phyloP scores from a whole-genome alignment of 176 grass and related monocot species.

The Echinochloa phyllopogon region DNA sequence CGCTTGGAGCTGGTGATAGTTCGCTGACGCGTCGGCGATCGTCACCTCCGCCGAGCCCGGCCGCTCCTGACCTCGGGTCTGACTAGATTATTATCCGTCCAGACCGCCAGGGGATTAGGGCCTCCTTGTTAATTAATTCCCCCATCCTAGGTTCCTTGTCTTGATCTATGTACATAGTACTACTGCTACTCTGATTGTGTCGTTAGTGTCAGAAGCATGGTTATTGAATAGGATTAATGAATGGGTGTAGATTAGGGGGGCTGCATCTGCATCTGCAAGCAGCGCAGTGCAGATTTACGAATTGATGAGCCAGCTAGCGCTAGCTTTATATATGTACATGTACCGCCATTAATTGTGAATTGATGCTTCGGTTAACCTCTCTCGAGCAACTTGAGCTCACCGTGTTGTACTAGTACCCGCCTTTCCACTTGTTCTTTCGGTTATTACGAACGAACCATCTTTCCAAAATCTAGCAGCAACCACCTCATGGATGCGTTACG shows the following conservation, averaged over 20 bases:
- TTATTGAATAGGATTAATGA: slow-evolving; percentile 41
- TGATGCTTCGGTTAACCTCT: slow-evolving; percentile 20
- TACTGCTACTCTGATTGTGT: slow-evolving; percentile 48
- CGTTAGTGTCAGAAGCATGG: slow-evolving; percentile 22
- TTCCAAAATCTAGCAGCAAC: not conserved
- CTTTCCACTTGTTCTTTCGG: slow-evolving; percentile 3
- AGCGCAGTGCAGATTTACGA: slow-evolving; percentile 2
- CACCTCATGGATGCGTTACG: not conserved
- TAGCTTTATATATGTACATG: slow-evolving; percentile 53
- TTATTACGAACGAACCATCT: not conserved
- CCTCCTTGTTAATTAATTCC: slow-evolving; percentile 50
- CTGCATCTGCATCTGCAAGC: not conserved
- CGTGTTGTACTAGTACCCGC: not conserved
- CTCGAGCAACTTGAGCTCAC: too few relatives aligned
- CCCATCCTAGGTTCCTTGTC: slow-evolving; percentile 41
- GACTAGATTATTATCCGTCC: slow-evolving; percentile 45
- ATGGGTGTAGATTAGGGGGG: slow-evolving; percentile 42
- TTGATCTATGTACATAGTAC: slow-evolving; percentile 55
- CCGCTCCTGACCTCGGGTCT: slow-evolving; percentile 31
- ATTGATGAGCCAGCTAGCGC: slow-evolving; percentile 34
- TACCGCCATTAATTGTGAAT: slow-evolving; percentile 51
- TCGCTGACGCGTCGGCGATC: slow-evolving; percentile 34
- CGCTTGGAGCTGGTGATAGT: slow-evolving; percentile 17
- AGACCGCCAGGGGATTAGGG: slow-evolving; percentile 54
- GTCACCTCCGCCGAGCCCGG: slow-evolving; percentile 23